Evolutionary conservation across 164 flowering plant genomes (phyloP).

Genomic region (Tinospora cordifolia): DNA sequence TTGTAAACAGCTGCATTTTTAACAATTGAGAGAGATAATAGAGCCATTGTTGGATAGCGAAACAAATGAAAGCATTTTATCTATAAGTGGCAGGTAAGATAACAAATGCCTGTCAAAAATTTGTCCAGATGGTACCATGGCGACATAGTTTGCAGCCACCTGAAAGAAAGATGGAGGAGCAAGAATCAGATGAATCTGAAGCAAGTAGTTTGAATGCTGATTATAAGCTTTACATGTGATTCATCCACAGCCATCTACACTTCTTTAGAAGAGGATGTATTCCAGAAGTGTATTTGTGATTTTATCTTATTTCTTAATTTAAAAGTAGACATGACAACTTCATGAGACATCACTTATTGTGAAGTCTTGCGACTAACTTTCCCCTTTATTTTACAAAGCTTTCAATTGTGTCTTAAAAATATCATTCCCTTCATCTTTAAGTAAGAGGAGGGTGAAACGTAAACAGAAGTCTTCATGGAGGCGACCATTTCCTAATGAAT

Average conservation of each 20-base stretch:
- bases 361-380: no score
- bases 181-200: slow-evolving; percentile 4
- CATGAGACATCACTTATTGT: not conserved
- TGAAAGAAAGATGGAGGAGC: slow-evolving; percentile 18
- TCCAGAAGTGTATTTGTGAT: not conserved
- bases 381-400: no score
- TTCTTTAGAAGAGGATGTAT: not conserved
- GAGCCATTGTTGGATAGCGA: not conserved
- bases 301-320: not conserved
- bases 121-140: slow-evolving; percentile 97
- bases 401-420: no score
- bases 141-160: slow-evolving; percentile 98
- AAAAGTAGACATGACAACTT: not conserved
- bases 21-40: not conserved
- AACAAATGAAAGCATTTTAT: not conserved
- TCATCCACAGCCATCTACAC: no score
- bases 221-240: no score
- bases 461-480: no score
- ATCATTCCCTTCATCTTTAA: no score
- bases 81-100: not conserved
- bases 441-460: no score
- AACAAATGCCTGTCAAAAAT: slow-evolving; percentile 78
- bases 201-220: not conserved
- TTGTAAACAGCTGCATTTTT: not conserved
- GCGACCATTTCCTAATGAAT: not conserved